Base-by-base conservation (phyloP, 78 protist genomes). In the Planoprotostelium fungivorum region DNA sequence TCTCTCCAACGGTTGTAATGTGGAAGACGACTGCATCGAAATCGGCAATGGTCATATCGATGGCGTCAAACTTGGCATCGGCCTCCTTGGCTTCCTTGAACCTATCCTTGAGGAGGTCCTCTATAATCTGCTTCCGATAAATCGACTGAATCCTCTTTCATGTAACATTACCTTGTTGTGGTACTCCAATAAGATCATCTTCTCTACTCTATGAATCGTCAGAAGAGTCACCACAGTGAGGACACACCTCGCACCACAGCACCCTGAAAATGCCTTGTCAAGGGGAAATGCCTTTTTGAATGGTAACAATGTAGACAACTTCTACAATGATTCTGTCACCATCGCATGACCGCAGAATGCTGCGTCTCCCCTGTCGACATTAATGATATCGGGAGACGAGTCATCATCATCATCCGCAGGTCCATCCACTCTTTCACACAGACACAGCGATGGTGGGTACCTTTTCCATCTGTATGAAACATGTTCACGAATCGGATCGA, bases 21-120 rank as follows among this genome's bases (percentile, higher is more conserved):
- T 91, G 88, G 91, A 90, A 96, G 63, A 87, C 89, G 38, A 92
- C 95, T 38, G 96, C 96, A 63, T 96, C 97, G 86, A 96, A 96
- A 84, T 96, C 97, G 28, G 96, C 95, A 51, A 93, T 85, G 25
- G 38, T 89, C 73, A 51, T 51, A 16, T 51, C 73, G 73, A 51
- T 51, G 73, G 73, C 73, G 31, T 51, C 73, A 16, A 51, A 51
- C 16, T 51, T 51, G 73, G 5, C 73, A 16, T 5, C 31, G 16
- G 73, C 16, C 5, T 5, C 73, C 73, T 51, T 51, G 73, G 73
- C 73, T 16, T 51, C 73, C 73, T 89, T 89, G 91, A 84, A 84
- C 36, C 63, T 89, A 35, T 83, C 39, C 29, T 84, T n/a, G 36
- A 25, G 51, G 37, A 35, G 73, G 10, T 88, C 35, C 31, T 88